phyloP scores from a whole-genome alignment of 108 stramenopile species.

The Skeletonema marinoi region DNA sequence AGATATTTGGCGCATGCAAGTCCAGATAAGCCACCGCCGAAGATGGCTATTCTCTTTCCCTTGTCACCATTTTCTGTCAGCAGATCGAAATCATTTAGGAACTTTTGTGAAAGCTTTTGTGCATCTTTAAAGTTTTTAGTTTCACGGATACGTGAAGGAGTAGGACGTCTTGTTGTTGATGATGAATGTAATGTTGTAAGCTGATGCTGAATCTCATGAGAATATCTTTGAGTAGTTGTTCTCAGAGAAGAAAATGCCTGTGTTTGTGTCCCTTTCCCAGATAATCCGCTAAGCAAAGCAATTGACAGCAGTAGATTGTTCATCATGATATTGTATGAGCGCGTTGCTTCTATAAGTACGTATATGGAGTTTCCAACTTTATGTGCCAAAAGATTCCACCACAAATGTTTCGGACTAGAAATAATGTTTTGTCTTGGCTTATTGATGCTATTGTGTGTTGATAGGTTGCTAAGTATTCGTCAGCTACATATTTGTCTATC shows the following conservation, averaged over 20 bases:
- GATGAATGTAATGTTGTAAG: neutral
- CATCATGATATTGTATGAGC: neutral
- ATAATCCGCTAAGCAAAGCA: neutral
- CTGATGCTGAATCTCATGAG: neutral
- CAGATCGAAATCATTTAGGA: slow-evolving; percentile 16
- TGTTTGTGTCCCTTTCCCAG: neutral
- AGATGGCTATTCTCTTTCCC: slow-evolving; percentile 71
- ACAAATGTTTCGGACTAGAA: too few species aligned
- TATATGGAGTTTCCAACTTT: too few species aligned
- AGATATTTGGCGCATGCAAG: slow-evolving; percentile 80
- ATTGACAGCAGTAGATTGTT: neutral
- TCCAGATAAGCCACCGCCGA: slow-evolving; percentile 80
- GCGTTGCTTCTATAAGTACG: too few species aligned
- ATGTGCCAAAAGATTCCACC: too few species aligned
- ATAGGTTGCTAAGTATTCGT: too few species aligned
- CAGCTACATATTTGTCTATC: too few species aligned
- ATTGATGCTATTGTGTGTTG: too few species aligned
- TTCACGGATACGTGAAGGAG: slow-evolving; percentile 45
- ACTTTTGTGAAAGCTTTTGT: slow-evolving; percentile 34
- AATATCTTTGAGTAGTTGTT: neutral
- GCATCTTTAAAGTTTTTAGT: slow-evolving; percentile 51
- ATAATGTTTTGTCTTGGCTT: too few species aligned
- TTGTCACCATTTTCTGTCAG: slow-evolving; percentile 31
- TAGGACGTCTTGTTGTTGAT: slow-evolving; percentile 33
- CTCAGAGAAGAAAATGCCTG: neutral